phyloP scores from a whole-genome alignment of 768 basidiomycete species.

The Boletus sp. region DNA sequence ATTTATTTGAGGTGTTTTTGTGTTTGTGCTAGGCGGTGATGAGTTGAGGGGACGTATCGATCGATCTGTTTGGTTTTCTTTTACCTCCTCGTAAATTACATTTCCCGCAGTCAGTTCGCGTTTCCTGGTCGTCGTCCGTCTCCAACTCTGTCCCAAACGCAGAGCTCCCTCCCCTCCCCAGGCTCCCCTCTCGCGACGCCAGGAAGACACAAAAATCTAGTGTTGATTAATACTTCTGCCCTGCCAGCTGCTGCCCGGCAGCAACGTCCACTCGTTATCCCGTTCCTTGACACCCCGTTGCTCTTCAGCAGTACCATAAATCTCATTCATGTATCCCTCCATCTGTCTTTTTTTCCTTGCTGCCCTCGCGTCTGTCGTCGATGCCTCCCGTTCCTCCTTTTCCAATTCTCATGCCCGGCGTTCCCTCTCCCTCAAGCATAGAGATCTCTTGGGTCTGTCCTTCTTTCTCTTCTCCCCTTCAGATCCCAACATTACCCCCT shows the following conservation, averaged over 20 bases:
- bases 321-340: constrained; percentile 19
- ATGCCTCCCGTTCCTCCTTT: constrained; percentile 41
- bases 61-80: neutral
- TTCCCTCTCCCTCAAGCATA: constrained; percentile 26
- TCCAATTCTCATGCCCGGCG: constrained; percentile 35
- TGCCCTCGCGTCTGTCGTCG: constrained; percentile 23
- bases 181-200: constrained; percentile 14
- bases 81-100: neutral
- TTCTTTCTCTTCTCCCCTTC: neutral
- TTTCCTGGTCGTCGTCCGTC: constrained; percentile 1
- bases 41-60: neutral
- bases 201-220: constrained; percentile 1
- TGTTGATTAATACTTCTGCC: neutral
- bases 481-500: neutral
- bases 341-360: constrained; percentile 27
- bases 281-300: constrained; percentile 3
- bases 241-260: constrained; percentile 7
- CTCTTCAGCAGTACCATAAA: constrained; percentile 32
- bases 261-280: constrained; percentile 41
- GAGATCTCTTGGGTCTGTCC: constrained; percentile 15
- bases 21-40: neutral
- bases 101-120: constrained; percentile 12
- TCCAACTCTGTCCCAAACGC: constrained; percentile 19
- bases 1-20: neutral
- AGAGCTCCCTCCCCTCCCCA: constrained; percentile 2